Base-by-base conservation (phyloP, 768 basidiomycete species). In the Agrocybe pediades region DNA sequence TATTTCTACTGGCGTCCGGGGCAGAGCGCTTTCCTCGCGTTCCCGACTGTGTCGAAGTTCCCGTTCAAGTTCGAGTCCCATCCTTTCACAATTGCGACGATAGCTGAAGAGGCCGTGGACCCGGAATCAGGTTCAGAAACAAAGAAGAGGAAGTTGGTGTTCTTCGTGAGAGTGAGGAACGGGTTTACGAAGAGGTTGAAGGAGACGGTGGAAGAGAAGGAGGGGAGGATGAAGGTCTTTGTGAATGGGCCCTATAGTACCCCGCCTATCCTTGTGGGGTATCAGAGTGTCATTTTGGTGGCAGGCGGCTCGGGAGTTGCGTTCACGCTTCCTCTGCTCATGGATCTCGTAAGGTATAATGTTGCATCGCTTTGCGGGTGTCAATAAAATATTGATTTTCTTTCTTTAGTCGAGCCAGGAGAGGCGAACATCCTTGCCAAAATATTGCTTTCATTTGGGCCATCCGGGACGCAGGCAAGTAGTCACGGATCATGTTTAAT, bases 81-180 rank as follows among this genome's bases (percentile, higher is more conserved):
- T 54, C 85, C 85, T 1, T 86, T 87, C 66, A 84, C 85, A 0
- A 85, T 86, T 50, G 71, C 81, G 6, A 79, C 70, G n/a, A 61
- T n/a, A n/a, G n/a, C 76, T 7, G 69, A 74, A 13, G 46, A 55
- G n/a, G 48, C 48, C 15, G n/a, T n/a, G n/a, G n/a, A n/a, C n/a
- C n/a, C n/a, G n/a, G n/a, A n/a, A n/a, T n/a, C n/a, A n/a, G n/a
- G n/a, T n/a, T 24, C 41, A 1, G 47, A 52, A 2, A 46, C 47
- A 1, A 54, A 62, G 41, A 62, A 64, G 56, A 76, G 75, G 53
- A 74, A 83, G 23, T 66, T 88, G 15, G 70, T 74, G 1, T 87
- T 89, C 67, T 66, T 89, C 44, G 68, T 88, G 54, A 76, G 83
- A 16, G 83, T 83, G 16, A 71, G 79, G 30, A 68, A 73, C 16